phyloP scores from a whole-genome alignment of 495 filamentous ascomycete genomes.

The Eremomyces bilateralis region DNA sequence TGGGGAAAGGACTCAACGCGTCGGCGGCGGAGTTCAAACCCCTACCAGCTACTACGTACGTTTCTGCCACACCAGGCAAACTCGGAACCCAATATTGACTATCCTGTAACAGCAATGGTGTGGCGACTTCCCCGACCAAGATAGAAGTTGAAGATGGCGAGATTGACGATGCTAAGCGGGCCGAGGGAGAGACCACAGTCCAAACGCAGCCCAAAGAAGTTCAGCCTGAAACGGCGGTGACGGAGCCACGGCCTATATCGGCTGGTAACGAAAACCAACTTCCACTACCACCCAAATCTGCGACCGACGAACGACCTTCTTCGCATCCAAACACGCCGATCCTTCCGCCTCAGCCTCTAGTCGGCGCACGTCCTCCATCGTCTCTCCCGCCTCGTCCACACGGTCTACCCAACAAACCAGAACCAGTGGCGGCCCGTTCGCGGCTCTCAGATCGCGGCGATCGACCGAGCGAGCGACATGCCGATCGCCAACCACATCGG shows the following conservation, averaged over 20 bases:
- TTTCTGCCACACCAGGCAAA: not conserved
- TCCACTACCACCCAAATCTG: not conserved
- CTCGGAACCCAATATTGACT: not conserved
- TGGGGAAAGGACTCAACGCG: conserved; percentile 11
- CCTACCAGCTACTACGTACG: conserved; percentile 4
- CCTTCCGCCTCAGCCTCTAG: not conserved
- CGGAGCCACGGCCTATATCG: not conserved
- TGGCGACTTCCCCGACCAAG: conserved; percentile 3
- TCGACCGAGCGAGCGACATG: conserved; percentile 5
- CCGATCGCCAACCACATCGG: conserved; percentile 7
- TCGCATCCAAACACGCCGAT: not conserved
- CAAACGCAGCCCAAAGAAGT: too few relatives aligned
- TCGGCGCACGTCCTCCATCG: not conserved
- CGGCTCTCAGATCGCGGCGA: conserved; percentile 1
- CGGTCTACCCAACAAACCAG: conserved; percentile 12
- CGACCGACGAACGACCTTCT: not conserved
- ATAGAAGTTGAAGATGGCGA: conserved; percentile 18
- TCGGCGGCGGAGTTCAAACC: conserved; percentile 15
- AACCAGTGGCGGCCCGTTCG: conserved; percentile 10
- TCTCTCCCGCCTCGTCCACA: conserved; percentile 6
- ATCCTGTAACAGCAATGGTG: conserved; percentile 5
- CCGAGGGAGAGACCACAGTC: too few relatives aligned
- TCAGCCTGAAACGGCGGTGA: conserved; percentile 1
- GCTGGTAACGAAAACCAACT: not conserved
- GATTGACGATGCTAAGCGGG: conserved; percentile 13